Conservation (phyloP, 2,329 filamentous ascomycete genomes). For the Colletotrichum nymphaeae region DNA sequence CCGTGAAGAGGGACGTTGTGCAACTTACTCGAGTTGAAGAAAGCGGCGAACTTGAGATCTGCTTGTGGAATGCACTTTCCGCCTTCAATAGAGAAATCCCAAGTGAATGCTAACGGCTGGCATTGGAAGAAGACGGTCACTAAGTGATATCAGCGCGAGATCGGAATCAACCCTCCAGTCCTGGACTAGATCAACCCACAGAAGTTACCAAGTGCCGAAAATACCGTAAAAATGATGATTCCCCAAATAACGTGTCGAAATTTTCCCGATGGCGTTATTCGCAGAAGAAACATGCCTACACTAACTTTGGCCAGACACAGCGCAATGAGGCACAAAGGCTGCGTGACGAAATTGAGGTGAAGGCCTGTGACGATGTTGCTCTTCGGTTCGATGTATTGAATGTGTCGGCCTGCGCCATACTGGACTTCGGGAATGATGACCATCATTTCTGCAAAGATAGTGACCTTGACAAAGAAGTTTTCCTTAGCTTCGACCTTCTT, state of each 20-base stretch:
- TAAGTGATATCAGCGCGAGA: background rate
- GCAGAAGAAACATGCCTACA: constrained; percentile 44
- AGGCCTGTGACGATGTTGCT: constrained; percentile 40
- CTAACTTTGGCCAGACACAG: constrained; percentile 44
- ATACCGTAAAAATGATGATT: constrained; percentile 40
- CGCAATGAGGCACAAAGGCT: constrained; percentile 43
- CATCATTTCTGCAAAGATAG: constrained; percentile 43
- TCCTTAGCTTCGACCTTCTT: background rate
- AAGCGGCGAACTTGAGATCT: constrained; percentile 42
- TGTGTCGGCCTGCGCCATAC: constrained; percentile 42
- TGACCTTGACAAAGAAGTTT: constrained; percentile 4
- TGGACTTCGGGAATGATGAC: constrained; percentile 43
- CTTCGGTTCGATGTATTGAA: constrained; percentile 40
- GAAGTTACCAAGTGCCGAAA: constrained; percentile 40
- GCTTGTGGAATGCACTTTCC: constrained; percentile 40
- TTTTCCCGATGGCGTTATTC: constrained; percentile 38
- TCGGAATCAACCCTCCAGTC: too few relatives aligned
- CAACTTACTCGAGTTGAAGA: constrained; percentile 39
- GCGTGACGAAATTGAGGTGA: constrained; percentile 46
- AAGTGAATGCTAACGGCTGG: constrained; percentile 38
- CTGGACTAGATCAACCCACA: constrained; percentile 22
- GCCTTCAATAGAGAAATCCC: constrained; percentile 36
- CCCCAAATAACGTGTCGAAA: constrained; percentile 39
- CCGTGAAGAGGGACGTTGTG: too few relatives aligned
- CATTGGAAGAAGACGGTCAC: constrained; percentile 43